Evolutionary conservation across 306 rosid genomes (phyloP).

Genomic region (Prunus mira): DNA sequence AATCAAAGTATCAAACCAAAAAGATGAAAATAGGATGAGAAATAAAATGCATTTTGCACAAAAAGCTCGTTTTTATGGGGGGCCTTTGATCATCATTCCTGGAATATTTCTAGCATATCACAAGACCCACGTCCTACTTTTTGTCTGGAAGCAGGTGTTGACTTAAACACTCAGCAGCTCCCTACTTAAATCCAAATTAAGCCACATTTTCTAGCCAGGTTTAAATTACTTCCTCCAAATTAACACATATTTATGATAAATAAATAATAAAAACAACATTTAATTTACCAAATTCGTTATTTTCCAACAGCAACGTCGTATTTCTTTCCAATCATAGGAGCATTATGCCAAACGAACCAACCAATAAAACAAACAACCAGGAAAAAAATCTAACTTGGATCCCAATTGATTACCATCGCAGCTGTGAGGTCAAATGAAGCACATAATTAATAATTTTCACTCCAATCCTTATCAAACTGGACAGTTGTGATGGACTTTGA

Average conservation of each 20-base stretch:
- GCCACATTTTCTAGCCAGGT: too few species aligned
- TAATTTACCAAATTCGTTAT: too few species aligned
- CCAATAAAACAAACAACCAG: not conserved
- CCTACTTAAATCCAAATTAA: not conserved
- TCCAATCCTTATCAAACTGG: slow-evolving; percentile 22
- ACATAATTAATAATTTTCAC: slow-evolving; percentile 27
- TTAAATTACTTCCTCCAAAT: too few species aligned
- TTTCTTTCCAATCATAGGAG: slow-evolving; percentile 11
- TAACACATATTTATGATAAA: too few species aligned
- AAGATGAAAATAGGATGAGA: slow-evolving; percentile 6
- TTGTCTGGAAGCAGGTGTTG: slow-evolving; percentile 85
- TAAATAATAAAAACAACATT: too few species aligned
- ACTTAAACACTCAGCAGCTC: slow-evolving; percentile 38
- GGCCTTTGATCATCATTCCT: slow-evolving; percentile 44
- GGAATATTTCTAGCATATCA: slow-evolving; percentile 51
- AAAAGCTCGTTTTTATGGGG: slow-evolving; percentile 39
- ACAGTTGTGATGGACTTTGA: slow-evolving; percentile 15
- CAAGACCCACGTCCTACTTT: slow-evolving; percentile 52
- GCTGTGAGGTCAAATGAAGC: not conserved
- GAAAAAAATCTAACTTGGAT: slow-evolving; percentile 6
- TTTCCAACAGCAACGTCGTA: too few species aligned
- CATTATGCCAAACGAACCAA: slow-evolving; percentile 9
- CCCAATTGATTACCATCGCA: not conserved
- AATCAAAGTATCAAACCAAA: not conserved
- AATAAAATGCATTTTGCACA: slow-evolving; percentile 22